Evolutionary conservation across 306 rosid genomes (phyloP).

Genomic region (Carpinus fangiana): DNA sequence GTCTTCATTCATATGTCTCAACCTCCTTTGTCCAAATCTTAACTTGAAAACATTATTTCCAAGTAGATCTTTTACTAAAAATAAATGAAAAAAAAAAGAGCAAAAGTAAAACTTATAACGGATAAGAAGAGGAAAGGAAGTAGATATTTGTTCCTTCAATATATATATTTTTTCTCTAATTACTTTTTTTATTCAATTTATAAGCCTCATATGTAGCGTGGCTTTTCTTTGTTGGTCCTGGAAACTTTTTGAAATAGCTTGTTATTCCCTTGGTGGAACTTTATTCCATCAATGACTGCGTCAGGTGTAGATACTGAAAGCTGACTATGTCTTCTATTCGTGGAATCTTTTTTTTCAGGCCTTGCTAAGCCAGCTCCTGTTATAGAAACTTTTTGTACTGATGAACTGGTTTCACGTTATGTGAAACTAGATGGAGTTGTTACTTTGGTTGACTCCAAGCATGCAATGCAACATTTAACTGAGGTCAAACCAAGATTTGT

Average conservation of each 20-base stretch:
- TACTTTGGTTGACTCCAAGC: constrained; percentile 89
- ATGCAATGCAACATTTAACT: constrained; percentile 73
- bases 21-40: background rate
- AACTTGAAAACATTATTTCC: too few species aligned
- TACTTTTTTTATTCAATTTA: background rate
- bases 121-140: background rate
- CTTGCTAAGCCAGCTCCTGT: constrained; percentile 94
- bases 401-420: constrained; percentile 62
- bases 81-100: background rate
- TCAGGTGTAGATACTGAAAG: background rate
- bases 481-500: constrained; percentile 95
- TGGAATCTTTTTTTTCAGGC: constrained; percentile 46
- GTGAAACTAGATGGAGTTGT: constrained; percentile 95
- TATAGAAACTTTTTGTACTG: constrained; percentile 81
- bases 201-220: background rate
- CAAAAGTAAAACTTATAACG: background rate
- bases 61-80: too few species aligned
- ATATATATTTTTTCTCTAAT: background rate
- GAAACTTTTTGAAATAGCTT: background rate
- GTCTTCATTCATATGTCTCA: background rate
- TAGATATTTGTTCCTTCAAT: background rate
- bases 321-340: background rate
- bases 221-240: constrained; percentile 9
- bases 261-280: background rate
- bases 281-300: background rate